These are phyloP conservation scores for Helichrysum umbraculigerum DNA, from an alignment of 129 eudicot genomes.

Conservation along the genomic window DNA sequence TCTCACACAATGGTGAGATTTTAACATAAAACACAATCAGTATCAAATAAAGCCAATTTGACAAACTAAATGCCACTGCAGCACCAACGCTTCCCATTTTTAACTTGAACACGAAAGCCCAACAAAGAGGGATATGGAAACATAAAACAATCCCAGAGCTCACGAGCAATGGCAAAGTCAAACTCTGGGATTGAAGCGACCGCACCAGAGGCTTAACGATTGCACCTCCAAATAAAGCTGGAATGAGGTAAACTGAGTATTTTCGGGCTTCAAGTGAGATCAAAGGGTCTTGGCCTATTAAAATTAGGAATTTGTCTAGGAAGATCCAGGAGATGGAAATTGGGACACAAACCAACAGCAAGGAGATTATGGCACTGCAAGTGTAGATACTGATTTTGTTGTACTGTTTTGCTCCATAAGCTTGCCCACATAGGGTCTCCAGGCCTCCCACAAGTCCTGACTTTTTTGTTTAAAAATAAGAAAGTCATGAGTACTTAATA, in stretches of 20 bases:
- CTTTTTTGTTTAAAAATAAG: slow-evolving; percentile 29
- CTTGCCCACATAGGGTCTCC: slow-evolving; percentile 87
- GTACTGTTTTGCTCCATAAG: slow-evolving; percentile 70
- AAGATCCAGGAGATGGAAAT: slow-evolving; percentile 51
- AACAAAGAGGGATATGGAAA: slow-evolving; percentile 62
- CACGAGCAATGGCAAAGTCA: slow-evolving; percentile 53
- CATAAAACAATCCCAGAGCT: slow-evolving; percentile 43
- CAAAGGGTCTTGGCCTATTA: slow-evolving; percentile 68
- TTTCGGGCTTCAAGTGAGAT: slow-evolving; percentile 62
- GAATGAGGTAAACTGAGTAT: slow-evolving; percentile 51
- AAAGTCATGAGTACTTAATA: no score
- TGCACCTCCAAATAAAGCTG: slow-evolving; percentile 57
- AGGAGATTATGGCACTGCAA: slow-evolving; percentile 55
- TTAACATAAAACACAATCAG: slow-evolving; percentile 43
- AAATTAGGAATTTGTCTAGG: slow-evolving; percentile 52
- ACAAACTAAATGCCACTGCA: slow-evolving; percentile 59
- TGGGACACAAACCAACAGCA: slow-evolving; percentile 59
- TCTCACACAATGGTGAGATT: slow-evolving; percentile 45
- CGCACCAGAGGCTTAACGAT: slow-evolving; percentile 57
- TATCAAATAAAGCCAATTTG: slow-evolving; percentile 47
- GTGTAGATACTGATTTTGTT: slow-evolving; percentile 54
- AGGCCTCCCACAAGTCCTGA: slow-evolving; percentile 73
- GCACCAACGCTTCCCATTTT: slow-evolving; percentile 61
- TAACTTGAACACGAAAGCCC: slow-evolving; percentile 63
- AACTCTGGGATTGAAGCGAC: slow-evolving; percentile 63